A percentile compares a stretch with the other conserved stretches of the same genome.
Evolutionary conservation across 306 rosid genomes (phyloP).

Genomic region (Malus fusca): DNA sequence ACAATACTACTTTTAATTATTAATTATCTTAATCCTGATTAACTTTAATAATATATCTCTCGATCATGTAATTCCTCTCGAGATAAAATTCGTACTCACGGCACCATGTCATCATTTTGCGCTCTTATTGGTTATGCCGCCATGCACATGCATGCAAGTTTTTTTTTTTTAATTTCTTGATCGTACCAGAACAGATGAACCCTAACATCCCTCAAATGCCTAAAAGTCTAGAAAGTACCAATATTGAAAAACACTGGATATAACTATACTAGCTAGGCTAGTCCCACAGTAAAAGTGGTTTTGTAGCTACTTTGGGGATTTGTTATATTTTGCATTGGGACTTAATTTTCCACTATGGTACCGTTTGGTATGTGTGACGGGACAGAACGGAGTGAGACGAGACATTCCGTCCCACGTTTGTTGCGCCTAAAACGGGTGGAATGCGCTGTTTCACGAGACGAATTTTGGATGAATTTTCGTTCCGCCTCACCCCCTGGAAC

Average conservation of each 20-base stretch:
- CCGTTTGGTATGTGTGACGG: too few species aligned
- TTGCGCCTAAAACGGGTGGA: too few species aligned
- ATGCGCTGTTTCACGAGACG: too few species aligned
- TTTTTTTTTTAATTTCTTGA: not conserved
- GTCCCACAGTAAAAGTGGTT: too few species aligned
- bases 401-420: too few species aligned
- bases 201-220: not conserved
- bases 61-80: not conserved
- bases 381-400: too few species aligned
- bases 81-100: not conserved
- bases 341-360: not conserved
- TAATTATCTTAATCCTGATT: not conserved
- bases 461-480: too few species aligned
- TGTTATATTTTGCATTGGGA: not conserved
- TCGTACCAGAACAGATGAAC: not conserved
- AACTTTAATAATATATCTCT: too few species aligned
- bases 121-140: slow-evolving; percentile 15
- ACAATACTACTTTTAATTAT: not conserved
- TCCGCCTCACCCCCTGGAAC: too few species aligned
- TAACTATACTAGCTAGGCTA: too few species aligned
- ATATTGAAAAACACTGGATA: not conserved
- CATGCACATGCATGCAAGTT: slow-evolving; percentile 44
- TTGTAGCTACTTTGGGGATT: not conserved
- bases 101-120: slow-evolving; percentile 9
- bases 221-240: not conserved